A percentile compares a stretch with the other conserved stretches of the same genome.
These are phyloP conservation scores for Chaetomium fimeti DNA, from an alignment of 495 filamentous ascomycete species.

Conservation along the genomic window DNA sequence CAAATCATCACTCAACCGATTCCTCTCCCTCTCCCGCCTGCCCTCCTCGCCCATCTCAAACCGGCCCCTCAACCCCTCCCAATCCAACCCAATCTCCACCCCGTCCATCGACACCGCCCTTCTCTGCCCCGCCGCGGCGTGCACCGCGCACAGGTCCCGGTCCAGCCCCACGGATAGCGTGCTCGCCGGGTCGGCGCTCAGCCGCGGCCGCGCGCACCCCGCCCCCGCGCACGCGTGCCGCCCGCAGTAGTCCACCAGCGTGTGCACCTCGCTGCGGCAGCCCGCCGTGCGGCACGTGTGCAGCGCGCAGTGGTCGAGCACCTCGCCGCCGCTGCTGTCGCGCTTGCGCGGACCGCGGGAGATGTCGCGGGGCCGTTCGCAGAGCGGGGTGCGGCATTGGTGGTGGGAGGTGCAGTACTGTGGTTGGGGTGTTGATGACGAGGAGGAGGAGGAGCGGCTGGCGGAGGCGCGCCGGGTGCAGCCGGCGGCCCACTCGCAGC, in stretches of 20 bases:
- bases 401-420: constrained; percentile 20
- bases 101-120: constrained; percentile 6
- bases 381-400: not conserved
- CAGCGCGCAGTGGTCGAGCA: constrained; percentile 15
- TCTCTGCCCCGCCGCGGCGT: not conserved
- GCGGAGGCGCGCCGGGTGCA: constrained; percentile 13
- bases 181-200: not conserved
- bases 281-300: constrained; percentile 10
- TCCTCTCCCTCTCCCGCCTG: constrained; percentile 9
- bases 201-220: constrained; percentile 13
- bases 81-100: constrained; percentile 1
- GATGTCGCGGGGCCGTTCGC: constrained; percentile 3
- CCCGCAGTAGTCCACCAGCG: constrained; percentile 13
- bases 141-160: constrained; percentile 14
- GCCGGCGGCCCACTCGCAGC: constrained; percentile 1
- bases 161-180: constrained; percentile 3
- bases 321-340: no score
- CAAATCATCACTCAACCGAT: constrained; percentile 21
- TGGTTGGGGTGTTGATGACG: no score
- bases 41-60: constrained; percentile 2
- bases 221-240: constrained; percentile 19
- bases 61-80: constrained; percentile 7
- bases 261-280: constrained; percentile 11
- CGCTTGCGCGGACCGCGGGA: not conserved
- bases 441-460: not conserved